Evolutionary conservation across 805 yeast species (phyloP).

Genomic region (Danielia reshetovae): DNA sequence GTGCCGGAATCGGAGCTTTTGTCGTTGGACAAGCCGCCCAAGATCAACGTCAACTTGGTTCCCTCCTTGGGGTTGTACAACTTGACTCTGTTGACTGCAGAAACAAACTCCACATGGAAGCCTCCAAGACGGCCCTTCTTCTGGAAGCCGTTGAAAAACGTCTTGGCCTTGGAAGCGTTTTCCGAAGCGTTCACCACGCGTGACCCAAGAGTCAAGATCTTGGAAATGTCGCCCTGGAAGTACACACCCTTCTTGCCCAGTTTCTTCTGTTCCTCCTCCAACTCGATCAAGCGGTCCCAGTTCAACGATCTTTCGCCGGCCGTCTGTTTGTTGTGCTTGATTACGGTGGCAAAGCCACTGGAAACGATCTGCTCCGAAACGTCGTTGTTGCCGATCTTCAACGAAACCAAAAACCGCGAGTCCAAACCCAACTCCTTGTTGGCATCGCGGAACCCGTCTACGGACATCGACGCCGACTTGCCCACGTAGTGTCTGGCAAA

Average conservation of each 20-base stretch:
- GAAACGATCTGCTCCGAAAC: conserved; percentile 57
- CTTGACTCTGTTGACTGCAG: conserved; percentile 64
- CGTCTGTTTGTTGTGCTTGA: conserved; percentile 72
- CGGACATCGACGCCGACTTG: conserved; percentile 54
- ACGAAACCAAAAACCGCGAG: conserved; percentile 61
- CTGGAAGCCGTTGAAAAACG: conserved; percentile 66
- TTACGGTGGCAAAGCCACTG: conserved; percentile 72
- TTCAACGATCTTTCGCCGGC: conserved; percentile 60
- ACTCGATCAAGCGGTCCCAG: conserved; percentile 75
- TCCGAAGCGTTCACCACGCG: conserved; percentile 80
- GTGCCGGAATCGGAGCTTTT: conserved; percentile 36
- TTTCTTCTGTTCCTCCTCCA: conserved; percentile 57
- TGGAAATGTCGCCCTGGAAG: conserved; percentile 41
- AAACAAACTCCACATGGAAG: conserved; percentile 63
- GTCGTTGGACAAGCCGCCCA: conserved; percentile 64
- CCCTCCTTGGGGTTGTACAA: conserved; percentile 70
- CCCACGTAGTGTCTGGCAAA: conserved; percentile 71
- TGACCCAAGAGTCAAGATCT: conserved; percentile 51
- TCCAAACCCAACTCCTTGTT: conserved; percentile 55
- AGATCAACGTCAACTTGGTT: conserved; percentile 60
- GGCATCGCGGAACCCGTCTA: conserved; percentile 63
- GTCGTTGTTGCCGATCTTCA: conserved; percentile 50
- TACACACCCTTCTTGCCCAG: conserved; percentile 58
- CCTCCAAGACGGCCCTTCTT: conserved; percentile 61
- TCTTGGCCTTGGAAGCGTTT: conserved; percentile 63